A percentile compares a stretch with the other conserved stretches of the same genome.
These are phyloP conservation scores for Cyclostephanos tholiformis DNA, from an alignment of 108 stramenopile genomes.

Conservation along the genomic window DNA sequence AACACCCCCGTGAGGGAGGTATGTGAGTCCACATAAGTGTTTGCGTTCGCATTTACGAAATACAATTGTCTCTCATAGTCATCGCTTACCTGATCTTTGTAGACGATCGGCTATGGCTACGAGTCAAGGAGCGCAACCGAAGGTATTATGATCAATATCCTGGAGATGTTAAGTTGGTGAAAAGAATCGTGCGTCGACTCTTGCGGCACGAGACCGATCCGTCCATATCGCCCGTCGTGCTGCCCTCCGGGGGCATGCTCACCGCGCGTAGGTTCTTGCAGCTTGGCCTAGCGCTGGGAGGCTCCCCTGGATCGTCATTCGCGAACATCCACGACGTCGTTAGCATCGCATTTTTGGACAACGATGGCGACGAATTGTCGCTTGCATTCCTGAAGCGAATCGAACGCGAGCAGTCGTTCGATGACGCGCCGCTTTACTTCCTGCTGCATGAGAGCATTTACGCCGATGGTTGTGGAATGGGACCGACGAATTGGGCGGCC, in stretches of 20 bases:
- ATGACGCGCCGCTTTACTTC: constrained; percentile 91
- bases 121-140: constrained; percentile 74
- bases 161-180: constrained; percentile 76
- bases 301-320: constrained; percentile 72
- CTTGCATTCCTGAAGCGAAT: constrained; percentile 79
- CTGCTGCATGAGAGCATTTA: constrained; percentile 94
- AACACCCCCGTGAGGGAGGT: constrained; percentile 56
- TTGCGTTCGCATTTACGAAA: too few relatives aligned
- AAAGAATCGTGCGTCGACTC: constrained; percentile 70
- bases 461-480: constrained; percentile 59
- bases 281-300: constrained; percentile 84
- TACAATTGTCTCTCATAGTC: too few relatives aligned
- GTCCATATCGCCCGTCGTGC: constrained; percentile 36
- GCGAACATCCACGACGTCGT: constrained; percentile 80
- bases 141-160: constrained; percentile 92
- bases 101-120: constrained; percentile 73
- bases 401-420: constrained; percentile 84
- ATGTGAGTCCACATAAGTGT: too few relatives aligned
- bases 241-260: constrained; percentile 86
- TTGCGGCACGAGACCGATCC: constrained; percentile 24
- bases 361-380: constrained; percentile 42
- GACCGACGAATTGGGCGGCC: constrained; percentile 83
- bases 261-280: constrained; percentile 90
- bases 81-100: too few relatives aligned
- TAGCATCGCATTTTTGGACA: constrained; percentile 78